These are phyloP conservation scores for Puccinia hordei DNA, from an alignment of 1,284 basidiomycete species.

Conservation along the genomic window DNA sequence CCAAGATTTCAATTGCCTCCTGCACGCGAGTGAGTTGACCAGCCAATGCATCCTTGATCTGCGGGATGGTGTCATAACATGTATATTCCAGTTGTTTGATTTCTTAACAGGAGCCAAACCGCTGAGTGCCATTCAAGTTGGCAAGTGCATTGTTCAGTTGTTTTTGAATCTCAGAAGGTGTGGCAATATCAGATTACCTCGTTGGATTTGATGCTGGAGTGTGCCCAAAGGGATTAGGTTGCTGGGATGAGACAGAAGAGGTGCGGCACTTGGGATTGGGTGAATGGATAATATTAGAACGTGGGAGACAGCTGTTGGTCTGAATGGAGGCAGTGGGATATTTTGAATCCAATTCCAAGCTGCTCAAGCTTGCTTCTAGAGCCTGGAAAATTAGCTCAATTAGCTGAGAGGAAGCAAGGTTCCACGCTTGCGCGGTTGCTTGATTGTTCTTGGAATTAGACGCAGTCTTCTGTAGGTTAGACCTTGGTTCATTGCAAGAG, in stretches of 20 bases:
- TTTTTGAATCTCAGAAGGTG: neutral
- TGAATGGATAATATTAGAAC: neutral
- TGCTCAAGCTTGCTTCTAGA: too few species aligned
- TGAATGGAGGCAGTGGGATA: neutral
- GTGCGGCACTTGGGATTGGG: constrained; percentile 23
- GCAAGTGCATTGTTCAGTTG: neutral
- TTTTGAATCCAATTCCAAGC: too few species aligned
- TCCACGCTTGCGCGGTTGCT: too few species aligned
- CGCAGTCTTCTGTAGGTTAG: too few species aligned
- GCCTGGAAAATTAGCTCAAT: too few species aligned
- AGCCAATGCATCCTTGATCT: constrained; percentile 2
- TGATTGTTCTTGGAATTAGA: too few species aligned
- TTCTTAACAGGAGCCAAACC: constrained; percentile 1
- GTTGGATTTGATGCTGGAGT: neutral
- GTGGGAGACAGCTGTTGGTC: neutral
- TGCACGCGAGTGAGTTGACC: neutral
- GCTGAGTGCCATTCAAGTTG: neutral
- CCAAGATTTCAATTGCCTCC: neutral
- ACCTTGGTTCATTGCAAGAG: too few species aligned
- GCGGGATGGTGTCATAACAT: neutral
- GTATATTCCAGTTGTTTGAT: constrained; percentile 3
- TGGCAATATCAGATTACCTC: neutral
- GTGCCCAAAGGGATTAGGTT: neutral
- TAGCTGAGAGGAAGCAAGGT: too few species aligned
- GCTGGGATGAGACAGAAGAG: constrained; percentile 24